Evolutionary conservation across 257 asterid species (phyloP).

Genomic region (Jacaranda mimosifolia): DNA sequence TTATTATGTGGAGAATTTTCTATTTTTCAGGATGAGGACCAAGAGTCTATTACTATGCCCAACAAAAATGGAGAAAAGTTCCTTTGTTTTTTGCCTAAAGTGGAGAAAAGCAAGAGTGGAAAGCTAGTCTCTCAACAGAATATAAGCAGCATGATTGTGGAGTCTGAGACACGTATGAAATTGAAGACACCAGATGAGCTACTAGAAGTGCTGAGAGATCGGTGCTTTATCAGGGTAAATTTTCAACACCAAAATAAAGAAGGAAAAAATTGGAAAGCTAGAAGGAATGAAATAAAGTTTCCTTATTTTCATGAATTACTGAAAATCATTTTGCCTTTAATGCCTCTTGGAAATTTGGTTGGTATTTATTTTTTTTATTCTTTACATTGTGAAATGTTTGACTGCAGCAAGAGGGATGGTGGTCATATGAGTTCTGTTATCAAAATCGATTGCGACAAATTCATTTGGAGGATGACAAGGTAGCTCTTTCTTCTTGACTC

Average conservation of each 20-base stretch:
- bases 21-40: slow-evolving; percentile 77
- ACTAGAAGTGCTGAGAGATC: slow-evolving; percentile 85
- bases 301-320: slow-evolving; percentile 9
- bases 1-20: slow-evolving; percentile 25
- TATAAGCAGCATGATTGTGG: slow-evolving; percentile 88
- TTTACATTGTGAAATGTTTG: slow-evolving; percentile 39
- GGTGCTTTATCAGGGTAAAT: slow-evolving; percentile 84
- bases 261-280: slow-evolving; percentile 5
- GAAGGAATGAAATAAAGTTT: slow-evolving; percentile 3
- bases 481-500: slow-evolving; percentile 40
- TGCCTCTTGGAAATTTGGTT: slow-evolving; percentile 16
- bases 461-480: slow-evolving; percentile 95
- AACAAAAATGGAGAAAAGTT: slow-evolving; percentile 83
- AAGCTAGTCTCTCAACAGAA: slow-evolving; percentile 74
- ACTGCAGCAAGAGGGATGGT: slow-evolving; percentile 99
- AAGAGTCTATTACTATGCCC: slow-evolving; percentile 80
- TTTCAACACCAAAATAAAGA: slow-evolving; percentile 25
- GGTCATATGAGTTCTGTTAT: slow-evolving; percentile 98
- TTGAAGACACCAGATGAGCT: slow-evolving; percentile 97
- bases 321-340: background rate
- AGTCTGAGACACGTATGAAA: slow-evolving; percentile 77
- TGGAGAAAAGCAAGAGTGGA: slow-evolving; percentile 80
- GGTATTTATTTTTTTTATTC: background rate
- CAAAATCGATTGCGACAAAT: slow-evolving; percentile 80
- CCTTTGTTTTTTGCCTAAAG: slow-evolving; percentile 88